Conservation (phyloP, 768 basidiomycete species). For the Tricholoma hemisulphureum region DNA sequence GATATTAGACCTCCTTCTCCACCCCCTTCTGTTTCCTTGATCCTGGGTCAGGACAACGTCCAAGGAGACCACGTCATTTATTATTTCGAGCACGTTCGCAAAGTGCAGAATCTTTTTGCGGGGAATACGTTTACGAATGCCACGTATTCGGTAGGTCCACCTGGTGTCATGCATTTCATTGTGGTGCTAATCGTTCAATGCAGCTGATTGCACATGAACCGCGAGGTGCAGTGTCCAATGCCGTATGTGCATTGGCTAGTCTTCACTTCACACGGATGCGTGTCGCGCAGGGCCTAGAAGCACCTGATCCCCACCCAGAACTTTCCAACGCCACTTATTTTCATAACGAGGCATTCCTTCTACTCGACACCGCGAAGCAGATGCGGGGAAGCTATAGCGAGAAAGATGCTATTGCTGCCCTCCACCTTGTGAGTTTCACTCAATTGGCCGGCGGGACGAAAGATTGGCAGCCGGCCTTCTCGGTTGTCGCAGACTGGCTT, state of each 20-base stretch:
- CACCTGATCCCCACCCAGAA: constrained; percentile 50
- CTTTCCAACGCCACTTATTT: constrained; percentile 61
- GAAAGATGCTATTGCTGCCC: constrained; percentile 72
- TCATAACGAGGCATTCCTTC: constrained; percentile 65
- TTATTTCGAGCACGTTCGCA: constrained; percentile 72
- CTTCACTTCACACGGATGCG: constrained; percentile 65
- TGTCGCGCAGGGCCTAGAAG: constrained; percentile 60
- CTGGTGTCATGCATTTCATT: not conserved
- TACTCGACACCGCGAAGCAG: constrained; percentile 55
- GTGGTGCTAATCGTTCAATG: constrained; percentile 11
- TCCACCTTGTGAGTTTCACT: constrained; percentile 75
- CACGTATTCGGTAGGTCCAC: constrained; percentile 58
- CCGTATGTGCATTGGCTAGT: constrained; percentile 73
- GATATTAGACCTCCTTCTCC: constrained; percentile 26
- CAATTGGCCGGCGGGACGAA: constrained; percentile 65
- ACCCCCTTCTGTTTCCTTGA: constrained; percentile 18
- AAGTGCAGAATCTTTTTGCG: constrained; percentile 64
- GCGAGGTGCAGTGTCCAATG: constrained; percentile 67
- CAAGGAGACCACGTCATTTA: constrained; percentile 65
- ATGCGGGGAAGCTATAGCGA: constrained; percentile 56
- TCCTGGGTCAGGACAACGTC: constrained; percentile 39
- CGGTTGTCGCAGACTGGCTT: constrained; percentile 76
- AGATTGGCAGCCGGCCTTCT: constrained; percentile 70
- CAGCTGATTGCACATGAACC: constrained; percentile 63
- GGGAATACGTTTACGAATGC: constrained; percentile 60